Percentiles rank a stretch among this genome's conserved stretches.
phyloP scores from a whole-genome alignment of 2,329 filamentous ascomycete species.

The Phaeosphaeriaceae sp. region DNA sequence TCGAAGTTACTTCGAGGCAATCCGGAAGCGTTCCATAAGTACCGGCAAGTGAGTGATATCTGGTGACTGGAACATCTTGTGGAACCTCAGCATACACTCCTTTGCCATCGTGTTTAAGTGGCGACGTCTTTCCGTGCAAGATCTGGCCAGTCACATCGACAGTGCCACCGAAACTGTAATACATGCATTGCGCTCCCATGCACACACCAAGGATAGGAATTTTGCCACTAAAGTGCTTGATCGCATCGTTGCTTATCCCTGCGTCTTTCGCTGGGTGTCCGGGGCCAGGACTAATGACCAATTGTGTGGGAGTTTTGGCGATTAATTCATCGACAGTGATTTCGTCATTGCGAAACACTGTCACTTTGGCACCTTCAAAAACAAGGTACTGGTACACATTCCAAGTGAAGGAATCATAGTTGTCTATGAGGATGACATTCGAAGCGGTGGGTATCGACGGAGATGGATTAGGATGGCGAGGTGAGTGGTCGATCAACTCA shows the following conservation, averaged over 20 bases:
- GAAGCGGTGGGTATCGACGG: slow-evolving; percentile 77
- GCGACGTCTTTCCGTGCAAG: slow-evolving; percentile 94
- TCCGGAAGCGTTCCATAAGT: slow-evolving; percentile 86
- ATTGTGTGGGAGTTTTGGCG: slow-evolving; percentile 83
- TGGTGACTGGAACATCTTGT: slow-evolving; percentile 83
- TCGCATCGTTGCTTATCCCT: slow-evolving; percentile 90
- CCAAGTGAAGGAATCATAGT: slow-evolving; percentile 99
- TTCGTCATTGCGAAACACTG: slow-evolving; percentile 91
- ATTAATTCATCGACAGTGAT: slow-evolving; percentile 85
- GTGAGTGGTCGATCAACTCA: slow-evolving; percentile 78
- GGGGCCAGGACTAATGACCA: slow-evolving; percentile 93
- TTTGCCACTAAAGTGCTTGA: slow-evolving; percentile 89
- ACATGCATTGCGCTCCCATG: slow-evolving; percentile 98
- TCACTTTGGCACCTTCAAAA: slow-evolving; percentile 91
- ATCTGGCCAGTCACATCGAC: slow-evolving; percentile 96
- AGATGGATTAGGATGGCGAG: slow-evolving; percentile 78
- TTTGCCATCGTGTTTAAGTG: slow-evolving; percentile 84
- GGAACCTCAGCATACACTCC: slow-evolving; percentile 87
- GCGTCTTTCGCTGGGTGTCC: slow-evolving; percentile 92
- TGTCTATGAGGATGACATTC: slow-evolving; percentile 95
- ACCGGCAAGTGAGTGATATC: slow-evolving; percentile 95
- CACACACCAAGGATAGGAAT: slow-evolving; percentile 97
- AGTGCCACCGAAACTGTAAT: slow-evolving; percentile 88
- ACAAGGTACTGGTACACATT: slow-evolving; percentile 99
- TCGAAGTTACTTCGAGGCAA: slow-evolving; percentile 87